Evolutionary conservation across 2,329 filamentous ascomycete species (phyloP), one percentile per base, ranked within the genome.

Genomic region (Dichotomopilus funicola): DNA sequence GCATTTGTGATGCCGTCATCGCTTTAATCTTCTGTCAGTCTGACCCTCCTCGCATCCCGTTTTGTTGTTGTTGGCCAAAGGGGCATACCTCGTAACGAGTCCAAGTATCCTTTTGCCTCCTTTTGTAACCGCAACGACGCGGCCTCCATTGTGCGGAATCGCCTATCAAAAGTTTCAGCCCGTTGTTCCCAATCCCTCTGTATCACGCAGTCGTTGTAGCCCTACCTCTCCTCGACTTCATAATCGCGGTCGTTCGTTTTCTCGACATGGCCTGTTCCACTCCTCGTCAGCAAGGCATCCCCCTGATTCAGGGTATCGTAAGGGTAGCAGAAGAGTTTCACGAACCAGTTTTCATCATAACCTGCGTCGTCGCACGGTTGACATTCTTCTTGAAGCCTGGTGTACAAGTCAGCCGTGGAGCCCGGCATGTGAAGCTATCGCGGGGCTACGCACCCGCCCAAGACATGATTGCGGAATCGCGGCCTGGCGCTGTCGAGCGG

Each of bases 1-100:
- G 87, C 92, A 99, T 97, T 75, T 99, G 94, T 53, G 91, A 96
- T 51, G 94, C 92, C 12, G 94, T 99, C 94, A 99, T 99, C 64
- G 94, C 92, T 91, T 63, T 35, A 31, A 37, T 10, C 2, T n/a
- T 48, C 36, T n/a, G 35, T 53, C 36, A 47, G 58, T 62, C 53
- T 6, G 41, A 12, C 2, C 35, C 9, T 42, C n/a, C 4, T 13
- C 49, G 34, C 12, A 13, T 11, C 33, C 42, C 12, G 6, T 12
- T 4, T 1, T 1, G 19, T 31, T 3, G 4, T 38, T n/a, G n/a
- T n/a, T n/a, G n/a, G n/a, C 36, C 6, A 38, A 11, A 6, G 12
- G 5, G 27, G 7, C 59, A 49, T 66, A 91, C 88, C 89, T 85
- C 94, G 84, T 65, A 99, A 78, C 13, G 91, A 96, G 75, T 99